Conservation (phyloP, 192 early-diverging fungal genomes). For the Cladochytrium replicatum region DNA sequence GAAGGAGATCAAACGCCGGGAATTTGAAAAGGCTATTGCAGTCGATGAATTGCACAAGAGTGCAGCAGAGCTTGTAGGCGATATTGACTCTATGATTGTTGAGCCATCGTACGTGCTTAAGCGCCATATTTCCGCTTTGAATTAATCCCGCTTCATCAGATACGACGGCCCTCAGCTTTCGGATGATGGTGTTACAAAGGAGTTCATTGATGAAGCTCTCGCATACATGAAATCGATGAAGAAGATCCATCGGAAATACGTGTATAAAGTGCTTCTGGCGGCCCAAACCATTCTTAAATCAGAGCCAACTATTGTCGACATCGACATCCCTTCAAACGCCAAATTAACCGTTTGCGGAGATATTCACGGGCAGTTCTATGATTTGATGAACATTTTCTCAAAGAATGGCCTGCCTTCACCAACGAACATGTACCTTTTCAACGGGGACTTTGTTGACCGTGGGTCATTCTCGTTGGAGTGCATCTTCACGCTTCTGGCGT, state of each 20-base stretch:
- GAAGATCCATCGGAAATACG: constrained; percentile 83
- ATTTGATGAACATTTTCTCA: constrained; percentile 91
- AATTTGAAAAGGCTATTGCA: constrained; percentile 91
- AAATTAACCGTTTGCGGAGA: constrained; percentile 94
- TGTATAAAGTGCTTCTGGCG: constrained; percentile 73
- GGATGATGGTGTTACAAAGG: constrained; percentile 53
- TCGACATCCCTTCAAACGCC: constrained; percentile 59
- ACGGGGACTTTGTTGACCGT: constrained; percentile 99
- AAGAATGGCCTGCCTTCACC: constrained; percentile 81
- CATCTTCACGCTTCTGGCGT: constrained; percentile 81
- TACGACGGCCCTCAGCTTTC: constrained; percentile 81
- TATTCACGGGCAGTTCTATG: constrained; percentile 98
- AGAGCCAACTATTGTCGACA: constrained; percentile 74
- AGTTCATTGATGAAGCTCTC: constrained; percentile 71
- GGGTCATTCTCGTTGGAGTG: constrained; percentile 97
- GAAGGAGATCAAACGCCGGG: constrained; percentile 74
- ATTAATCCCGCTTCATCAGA: background rate
- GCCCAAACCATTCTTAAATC: constrained; percentile 64
- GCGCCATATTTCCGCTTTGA: too few relatives aligned
- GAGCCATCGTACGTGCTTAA: too few relatives aligned
- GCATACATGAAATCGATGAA: constrained; percentile 78
- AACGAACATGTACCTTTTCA: constrained; percentile 71
- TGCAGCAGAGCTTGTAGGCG: constrained; percentile 49
- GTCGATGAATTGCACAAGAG: constrained; percentile 40
- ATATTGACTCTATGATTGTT: constrained; percentile 55